A percentile compares a stretch with the other conserved stretches of the same genome.
Conservation (phyloP, 768 basidiomycete species). For the Phanerodontia chrysosporium region DNA sequence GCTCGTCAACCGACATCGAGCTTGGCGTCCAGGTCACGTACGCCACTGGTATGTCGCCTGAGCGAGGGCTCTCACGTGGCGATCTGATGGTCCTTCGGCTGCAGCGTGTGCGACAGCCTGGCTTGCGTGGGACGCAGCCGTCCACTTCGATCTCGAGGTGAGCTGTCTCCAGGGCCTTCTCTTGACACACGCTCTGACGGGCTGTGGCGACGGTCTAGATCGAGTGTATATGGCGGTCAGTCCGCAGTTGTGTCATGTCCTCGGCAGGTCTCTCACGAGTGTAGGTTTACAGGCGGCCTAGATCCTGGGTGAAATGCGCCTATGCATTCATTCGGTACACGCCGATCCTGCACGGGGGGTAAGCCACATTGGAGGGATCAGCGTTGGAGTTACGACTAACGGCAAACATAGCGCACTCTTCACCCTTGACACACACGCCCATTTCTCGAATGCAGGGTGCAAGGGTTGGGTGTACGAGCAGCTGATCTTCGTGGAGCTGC, state of each 20-base stretch:
- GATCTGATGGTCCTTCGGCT: too few species aligned
- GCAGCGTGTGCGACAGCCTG: slow-evolving; percentile 7
- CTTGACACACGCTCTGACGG: background rate
- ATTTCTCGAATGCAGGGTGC: background rate
- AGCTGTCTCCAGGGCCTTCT: background rate
- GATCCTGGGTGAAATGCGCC: slow-evolving; percentile 15
- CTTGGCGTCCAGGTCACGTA: background rate
- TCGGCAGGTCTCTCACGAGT: background rate
- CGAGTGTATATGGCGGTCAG: slow-evolving; percentile 9
- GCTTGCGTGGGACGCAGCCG: slow-evolving; percentile 15
- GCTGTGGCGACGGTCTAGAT: background rate
- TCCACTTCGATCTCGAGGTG: slow-evolving; percentile 16
- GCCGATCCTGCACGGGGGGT: slow-evolving; percentile 3
- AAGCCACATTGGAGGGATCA: too few species aligned
- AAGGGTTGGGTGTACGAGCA: slow-evolving; percentile 8
- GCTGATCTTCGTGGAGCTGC: slow-evolving; percentile 8
- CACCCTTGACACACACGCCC: background rate
- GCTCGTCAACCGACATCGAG: background rate
- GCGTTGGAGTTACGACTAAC: background rate
- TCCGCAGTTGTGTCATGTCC: background rate
- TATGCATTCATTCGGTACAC: slow-evolving; percentile 14
- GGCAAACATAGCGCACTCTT: background rate
- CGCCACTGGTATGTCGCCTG: slow-evolving; percentile 1
- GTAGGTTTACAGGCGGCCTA: slow-evolving; percentile 7
- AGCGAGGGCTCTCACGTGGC: too few species aligned